Evolutionary conservation across 768 basidiomycete genomes (phyloP), one percentile per base, ranked within the genome.

Genomic region (Suillus paluster): DNA sequence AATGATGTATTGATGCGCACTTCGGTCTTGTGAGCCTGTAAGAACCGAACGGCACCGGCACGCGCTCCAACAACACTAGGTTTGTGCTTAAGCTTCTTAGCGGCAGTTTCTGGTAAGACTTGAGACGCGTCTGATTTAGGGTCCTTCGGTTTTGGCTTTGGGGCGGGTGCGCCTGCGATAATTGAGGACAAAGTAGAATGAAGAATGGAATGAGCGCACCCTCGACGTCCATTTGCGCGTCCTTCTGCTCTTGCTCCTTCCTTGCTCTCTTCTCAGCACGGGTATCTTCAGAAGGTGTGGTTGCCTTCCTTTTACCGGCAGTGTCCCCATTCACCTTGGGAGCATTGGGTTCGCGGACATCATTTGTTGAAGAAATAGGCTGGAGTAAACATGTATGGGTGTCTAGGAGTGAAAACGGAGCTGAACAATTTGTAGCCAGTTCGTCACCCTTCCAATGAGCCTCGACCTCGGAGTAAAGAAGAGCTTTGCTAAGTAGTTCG

Each of bases 391-490:
- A 95, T 25, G 84, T 79, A 68, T 95, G 92, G 3, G 77, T 83
- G 61, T 91, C 87, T 33, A 94, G 79, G n/a, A 95, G 77, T 19
- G 89, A 88, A 78, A 94, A 94, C 12, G 81, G 73, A 38, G 82
- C 79, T 69, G 85, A 87, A 82, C 93, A 95, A 67, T 84, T 86
- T 49, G 78, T 80, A 8, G 85, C 82, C 62, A 89, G 76, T 39
- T 80, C 78, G 69, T 86, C 86, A 10, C 81, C 82, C 63, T 85
- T 84, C 88, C 90, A 94, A 68, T 94, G 93, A 8, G 88, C 83
- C 78, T 95, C 93, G 57, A 91, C 90, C 76, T 95, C 93, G 21
- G 83, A 79, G 66, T 92, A 95, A 11, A 94, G 83, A 19, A 95
- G 78, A 4, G 93, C 86, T 75, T 92, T 94, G 71, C 84, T 83